Evolutionary conservation across 148 eudicot genomes (phyloP), one percentile per base, ranked within the genome.

Genomic region (Fagopyrum esculentum): DNA sequence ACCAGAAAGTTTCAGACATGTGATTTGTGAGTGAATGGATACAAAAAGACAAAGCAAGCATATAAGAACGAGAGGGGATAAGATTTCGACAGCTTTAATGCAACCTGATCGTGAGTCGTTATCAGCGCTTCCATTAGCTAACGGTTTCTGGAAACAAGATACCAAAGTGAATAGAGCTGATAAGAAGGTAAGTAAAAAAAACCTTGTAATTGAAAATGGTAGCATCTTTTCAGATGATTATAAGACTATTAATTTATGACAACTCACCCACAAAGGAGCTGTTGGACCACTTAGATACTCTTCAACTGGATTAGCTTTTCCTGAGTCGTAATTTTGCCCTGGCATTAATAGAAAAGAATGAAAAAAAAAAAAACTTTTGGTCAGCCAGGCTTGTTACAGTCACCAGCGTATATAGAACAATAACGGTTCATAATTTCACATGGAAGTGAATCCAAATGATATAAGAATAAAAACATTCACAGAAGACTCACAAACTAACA

Each of bases 61-160:
- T 19, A 48, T 1, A 29, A 48, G 15, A 40, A 49, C 8, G 61
- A 69, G 22, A 56, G 40, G 51, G 43, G 71, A 55, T 10, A 0
- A 52, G 35, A 11, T 72, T 45, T 56, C 47, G 5, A 64, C 9
- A 8, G 29, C 63, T 76, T 7, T 73, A 55, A 45, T 73, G 71
- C 47, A 75, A 89, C 98, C 98, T 88, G 98, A 84, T 76, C 79
- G 81, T 50, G 77, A 66, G 78, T 86, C 88, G 75, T 16, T 75
- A 69, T 89, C 85, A n/a, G 77, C 79, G 73, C 63, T 89, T 74
- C 89, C 86, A 77, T 84, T 46, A 46, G 54, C 84, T 3, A 80
- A 60, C 29, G 82, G 80, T 78, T 83, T 89, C 92, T 89, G 78
- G 75, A 66, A 40, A 66, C 4, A 13, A 66, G 43, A 66, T 8